Conservation (phyloP, 1,139 yeast genomes). For the Saccharomyces hybrid region DNA sequence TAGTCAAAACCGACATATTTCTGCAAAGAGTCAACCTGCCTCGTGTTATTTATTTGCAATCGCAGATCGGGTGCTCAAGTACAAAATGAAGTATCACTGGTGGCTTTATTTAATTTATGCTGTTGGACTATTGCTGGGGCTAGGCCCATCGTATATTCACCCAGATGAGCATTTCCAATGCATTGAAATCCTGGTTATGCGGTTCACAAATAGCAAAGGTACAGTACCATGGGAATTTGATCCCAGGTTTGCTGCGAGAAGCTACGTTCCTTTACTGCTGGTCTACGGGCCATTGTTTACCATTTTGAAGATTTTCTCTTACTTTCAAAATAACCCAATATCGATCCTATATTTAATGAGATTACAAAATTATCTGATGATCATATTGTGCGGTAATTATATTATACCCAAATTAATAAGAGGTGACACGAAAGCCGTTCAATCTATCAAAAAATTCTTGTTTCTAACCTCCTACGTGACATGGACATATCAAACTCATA, state of each 20-base stretch:
- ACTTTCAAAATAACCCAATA: conserved; percentile 32
- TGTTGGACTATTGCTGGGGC: conserved; percentile 52
- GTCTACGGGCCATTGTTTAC: conserved; percentile 58
- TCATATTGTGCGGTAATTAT: conserved; percentile 24
- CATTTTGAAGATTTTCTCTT: conserved; percentile 14
- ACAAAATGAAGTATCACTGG: neutral
- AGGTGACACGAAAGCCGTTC: conserved; percentile 15
- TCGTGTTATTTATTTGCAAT: neutral
- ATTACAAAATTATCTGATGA: conserved; percentile 46
- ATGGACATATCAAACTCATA: conserved; percentile 73
- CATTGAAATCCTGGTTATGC: conserved; percentile 52
- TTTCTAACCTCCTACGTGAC: conserved; percentile 74
- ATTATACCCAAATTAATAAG: conserved; percentile 14
- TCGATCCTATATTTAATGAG: conserved; percentile 52
- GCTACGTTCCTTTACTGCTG: conserved; percentile 60
- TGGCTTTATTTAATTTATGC: neutral
- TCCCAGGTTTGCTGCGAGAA: conserved; percentile 54
- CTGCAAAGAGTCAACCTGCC: neutral
- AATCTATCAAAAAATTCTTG: conserved; percentile 51
- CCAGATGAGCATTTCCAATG: conserved; percentile 97
- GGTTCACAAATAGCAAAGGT: conserved; percentile 44
- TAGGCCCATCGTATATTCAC: conserved; percentile 80
- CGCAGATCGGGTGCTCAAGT: neutral
- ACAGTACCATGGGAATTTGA: conserved; percentile 83
- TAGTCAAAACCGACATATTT: neutral